Base-by-base conservation (phyloP, 129 eudicot species). In the Flaveria robusta region DNA sequence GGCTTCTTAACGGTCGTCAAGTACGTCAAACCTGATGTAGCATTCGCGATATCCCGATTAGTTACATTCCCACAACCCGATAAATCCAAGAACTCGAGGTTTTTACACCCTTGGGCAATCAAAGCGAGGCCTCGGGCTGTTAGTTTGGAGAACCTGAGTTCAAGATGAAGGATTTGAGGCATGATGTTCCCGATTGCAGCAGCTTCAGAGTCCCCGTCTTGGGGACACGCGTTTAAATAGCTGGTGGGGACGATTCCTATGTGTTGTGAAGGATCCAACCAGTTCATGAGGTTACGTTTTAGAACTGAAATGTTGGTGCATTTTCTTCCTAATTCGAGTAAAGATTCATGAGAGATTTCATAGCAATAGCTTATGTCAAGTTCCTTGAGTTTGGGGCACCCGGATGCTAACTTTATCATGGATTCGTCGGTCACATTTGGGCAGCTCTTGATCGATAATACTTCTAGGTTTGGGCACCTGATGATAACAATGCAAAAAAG, bases 341-440 rank as follows among this genome's bases (percentile, higher is more conserved):
- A 39, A 67, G 99, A 87, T 77, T 81, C 55, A 7, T 91, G 90
- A 29, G 99, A 91, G 55, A 95, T 90, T 83, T 95, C 96, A 9
- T 95, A 84, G 91, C 97, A 95, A 75, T 79, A 89, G 85, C 99
- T 95, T 77, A 91, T 86, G 75, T 95, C 96, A 4, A 95, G 94
- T 73, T 95, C 99, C 75, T 20, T 81, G 52, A 95, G 91, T 62
- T 82, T 84, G 42, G 92, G 92, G 83, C 99, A 95, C 5, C 80
- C 81, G 5, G 85, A 75, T 37, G 99, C 90, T 74, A 95, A 74
- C 52, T 81, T 85, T 39, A 81, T 26, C 84, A 91, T 89, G 31
- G 77, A 75, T 49, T 72, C 81, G 51, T 95, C 96, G 1, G 92
- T 89, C 11, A 95, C 94, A 42, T 79, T 86, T 31, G 91, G 92